These are phyloP conservation scores for Moesziomyces parantarcticus DNA, from an alignment of 1,284 basidiomycete genomes.

Conservation along the genomic window DNA sequence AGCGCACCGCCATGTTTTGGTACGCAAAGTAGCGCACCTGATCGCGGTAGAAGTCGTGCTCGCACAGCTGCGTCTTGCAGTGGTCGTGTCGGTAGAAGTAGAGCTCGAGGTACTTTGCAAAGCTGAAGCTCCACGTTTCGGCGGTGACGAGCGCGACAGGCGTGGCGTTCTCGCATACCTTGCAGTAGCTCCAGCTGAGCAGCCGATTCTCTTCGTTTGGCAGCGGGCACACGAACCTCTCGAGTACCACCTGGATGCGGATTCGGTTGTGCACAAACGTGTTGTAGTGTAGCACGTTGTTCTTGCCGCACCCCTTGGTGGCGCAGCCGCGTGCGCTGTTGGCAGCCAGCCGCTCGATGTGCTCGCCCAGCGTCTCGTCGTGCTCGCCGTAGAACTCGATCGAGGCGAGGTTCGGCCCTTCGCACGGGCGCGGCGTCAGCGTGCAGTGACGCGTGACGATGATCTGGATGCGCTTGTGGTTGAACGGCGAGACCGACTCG, in stretches of 20 bases:
- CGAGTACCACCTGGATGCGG: conserved; percentile 77
- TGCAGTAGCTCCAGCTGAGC: conserved; percentile 92
- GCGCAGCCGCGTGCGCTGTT: conserved; percentile 79
- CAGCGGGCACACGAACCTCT: conserved; percentile 66
- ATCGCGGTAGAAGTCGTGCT: conserved; percentile 92
- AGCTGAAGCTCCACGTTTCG: conserved; percentile 92
- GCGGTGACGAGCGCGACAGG: conserved; percentile 89
- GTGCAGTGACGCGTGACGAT: conserved; percentile 81
- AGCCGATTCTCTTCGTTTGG: conserved; percentile 76
- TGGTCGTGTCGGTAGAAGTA: conserved; percentile 86
- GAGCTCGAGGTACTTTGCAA: conserved; percentile 90
- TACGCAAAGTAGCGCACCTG: conserved; percentile 92
- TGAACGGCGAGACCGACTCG: conserved; percentile 82
- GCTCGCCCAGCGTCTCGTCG: conserved; percentile 91
- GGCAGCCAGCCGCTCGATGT: conserved; percentile 81
- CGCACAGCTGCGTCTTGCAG: conserved; percentile 82
- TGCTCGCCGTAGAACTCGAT: conserved; percentile 92
- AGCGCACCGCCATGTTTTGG: conserved; percentile 79
- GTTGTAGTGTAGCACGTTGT: conserved; percentile 84
- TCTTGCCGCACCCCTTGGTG: conserved; percentile 83
- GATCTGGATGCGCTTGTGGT: conserved; percentile 87
- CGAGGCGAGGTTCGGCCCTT: conserved; percentile 73
- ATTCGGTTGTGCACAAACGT: conserved; percentile 90
- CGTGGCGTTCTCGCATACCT: conserved; percentile 71
- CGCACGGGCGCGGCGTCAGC: conserved; percentile 70